A percentile compares a stretch with the other conserved stretches of the same genome.
Conservation (phyloP, 768 basidiomycete genomes). For the Serendipita vermifera region DNA sequence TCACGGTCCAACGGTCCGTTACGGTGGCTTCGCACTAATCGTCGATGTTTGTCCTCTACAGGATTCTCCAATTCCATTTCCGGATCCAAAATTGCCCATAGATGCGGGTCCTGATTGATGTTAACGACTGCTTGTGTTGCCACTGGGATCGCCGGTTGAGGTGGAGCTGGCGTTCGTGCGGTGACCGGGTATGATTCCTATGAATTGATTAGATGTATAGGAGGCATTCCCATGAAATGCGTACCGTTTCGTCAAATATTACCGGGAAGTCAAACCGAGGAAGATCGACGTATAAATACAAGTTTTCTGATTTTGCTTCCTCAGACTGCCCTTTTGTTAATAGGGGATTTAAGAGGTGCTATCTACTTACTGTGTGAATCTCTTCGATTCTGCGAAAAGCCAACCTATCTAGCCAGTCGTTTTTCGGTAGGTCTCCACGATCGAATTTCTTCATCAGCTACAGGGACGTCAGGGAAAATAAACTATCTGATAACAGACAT, state of each 20-base stretch:
- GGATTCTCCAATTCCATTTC: constrained; percentile 88
- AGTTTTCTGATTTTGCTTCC: constrained; percentile 77
- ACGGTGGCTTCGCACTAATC: constrained; percentile 85
- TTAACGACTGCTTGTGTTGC: constrained; percentile 23
- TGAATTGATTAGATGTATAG: background rate
- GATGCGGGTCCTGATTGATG: constrained; percentile 44
- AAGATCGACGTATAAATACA: constrained; percentile 93
- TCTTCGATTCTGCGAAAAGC: constrained; percentile 92
- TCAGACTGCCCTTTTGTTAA: constrained; percentile 46
- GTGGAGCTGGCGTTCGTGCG: constrained; percentile 12
- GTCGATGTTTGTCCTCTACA: constrained; percentile 92
- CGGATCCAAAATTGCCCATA: constrained; percentile 87
- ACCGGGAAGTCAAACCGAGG: constrained; percentile 97
- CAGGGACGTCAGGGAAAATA: constrained; percentile 8
- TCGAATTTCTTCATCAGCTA: constrained; percentile 86
- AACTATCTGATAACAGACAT: background rate
- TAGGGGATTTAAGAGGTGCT: background rate
- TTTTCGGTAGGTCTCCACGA: constrained; percentile 80
- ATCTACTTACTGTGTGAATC: constrained; percentile 63
- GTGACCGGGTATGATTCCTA: constrained; percentile 18
- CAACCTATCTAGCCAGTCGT: constrained; percentile 91
- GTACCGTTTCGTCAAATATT: constrained; percentile 79
- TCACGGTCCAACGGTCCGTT: constrained; percentile 92
- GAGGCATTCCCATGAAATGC: constrained; percentile 18
- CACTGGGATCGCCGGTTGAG: background rate